Evolutionary conservation across 176 grass and related monocot species (phyloP).

Genomic region (Rhipidocladum racemiflorum): DNA sequence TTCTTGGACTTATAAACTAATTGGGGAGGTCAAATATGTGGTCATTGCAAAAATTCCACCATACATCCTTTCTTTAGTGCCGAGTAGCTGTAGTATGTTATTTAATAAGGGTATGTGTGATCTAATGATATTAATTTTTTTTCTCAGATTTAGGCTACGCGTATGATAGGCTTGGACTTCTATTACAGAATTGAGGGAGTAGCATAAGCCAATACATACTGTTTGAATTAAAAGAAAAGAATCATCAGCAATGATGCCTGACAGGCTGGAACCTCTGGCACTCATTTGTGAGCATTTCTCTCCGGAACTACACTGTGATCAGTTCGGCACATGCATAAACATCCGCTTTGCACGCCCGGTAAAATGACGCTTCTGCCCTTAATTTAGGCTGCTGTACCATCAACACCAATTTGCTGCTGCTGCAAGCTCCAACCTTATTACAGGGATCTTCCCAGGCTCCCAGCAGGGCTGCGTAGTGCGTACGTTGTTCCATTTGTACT

Average conservation of each 20-base stretch:
- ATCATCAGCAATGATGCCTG: slow-evolving; percentile 2
- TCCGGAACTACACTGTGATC: neutral
- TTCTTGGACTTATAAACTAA: too few species aligned
- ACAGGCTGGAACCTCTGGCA: neutral
- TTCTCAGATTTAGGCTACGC: too few species aligned
- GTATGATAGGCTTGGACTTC: too few species aligned
- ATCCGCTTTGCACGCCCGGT: neutral
- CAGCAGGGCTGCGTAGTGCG: too few species aligned
- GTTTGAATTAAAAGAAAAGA: slow-evolving; percentile 3
- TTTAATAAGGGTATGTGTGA: too few species aligned
- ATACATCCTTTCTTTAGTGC: too few species aligned
- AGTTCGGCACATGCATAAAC: neutral
- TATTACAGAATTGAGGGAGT: too few species aligned
- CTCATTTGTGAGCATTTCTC: neutral
- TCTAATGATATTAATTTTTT: too few species aligned
- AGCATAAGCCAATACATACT: neutral
- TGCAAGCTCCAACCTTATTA: neutral
- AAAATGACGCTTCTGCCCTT: neutral
- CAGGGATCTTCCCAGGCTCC: neutral
- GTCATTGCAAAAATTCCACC: too few species aligned
- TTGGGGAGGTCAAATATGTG: too few species aligned
- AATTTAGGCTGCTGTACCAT: neutral
- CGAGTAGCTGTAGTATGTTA: too few species aligned
- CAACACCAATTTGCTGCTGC: neutral
- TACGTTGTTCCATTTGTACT: too few species aligned